Conservation (phyloP, 192 early-diverging fungal species). For the Coemansia sp. region DNA sequence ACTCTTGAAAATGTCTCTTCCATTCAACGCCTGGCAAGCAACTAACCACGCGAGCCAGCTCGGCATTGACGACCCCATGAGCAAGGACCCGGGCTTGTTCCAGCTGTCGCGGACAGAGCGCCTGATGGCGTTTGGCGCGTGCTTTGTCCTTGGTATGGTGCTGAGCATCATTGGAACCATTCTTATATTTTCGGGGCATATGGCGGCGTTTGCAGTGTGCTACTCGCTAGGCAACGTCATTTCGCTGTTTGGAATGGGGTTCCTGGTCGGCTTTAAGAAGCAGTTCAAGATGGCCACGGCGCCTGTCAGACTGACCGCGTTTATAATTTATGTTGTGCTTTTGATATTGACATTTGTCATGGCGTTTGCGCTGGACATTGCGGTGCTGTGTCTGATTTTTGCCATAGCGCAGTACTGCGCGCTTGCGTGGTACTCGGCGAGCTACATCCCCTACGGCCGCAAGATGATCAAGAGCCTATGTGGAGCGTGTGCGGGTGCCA, state of each 20-base stretch:
- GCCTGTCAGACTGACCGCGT: conserved; percentile 73
- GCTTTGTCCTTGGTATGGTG: conserved; percentile 80
- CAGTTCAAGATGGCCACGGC: conserved; percentile 86
- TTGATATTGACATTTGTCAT: conserved; percentile 72
- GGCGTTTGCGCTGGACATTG: conserved; percentile 63
- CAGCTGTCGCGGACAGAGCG: conserved; percentile 48
- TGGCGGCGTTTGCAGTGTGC: conserved; percentile 81
- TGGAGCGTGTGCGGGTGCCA: conserved; percentile 51
- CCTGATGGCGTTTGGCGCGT: conserved; percentile 46
- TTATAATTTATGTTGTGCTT: conserved; percentile 65
- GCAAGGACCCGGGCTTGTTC: conserved; percentile 44
- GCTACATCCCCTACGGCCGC: conserved; percentile 92
- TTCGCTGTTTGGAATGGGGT: conserved; percentile 82
- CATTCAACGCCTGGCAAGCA: conserved; percentile 35
- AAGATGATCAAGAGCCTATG: conserved; percentile 59
- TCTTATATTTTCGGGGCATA: conserved; percentile 54
- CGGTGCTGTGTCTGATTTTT: conserved; percentile 75
- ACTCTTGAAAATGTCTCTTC: conserved; percentile 36
- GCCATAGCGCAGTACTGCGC: conserved; percentile 88
- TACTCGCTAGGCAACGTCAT: conserved; percentile 91
- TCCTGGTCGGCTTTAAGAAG: conserved; percentile 81
- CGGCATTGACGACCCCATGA: conserved; percentile 42
- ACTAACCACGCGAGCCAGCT: conserved; percentile 17
- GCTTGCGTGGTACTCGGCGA: conserved; percentile 81
- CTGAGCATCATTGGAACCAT: conserved; percentile 72